phyloP scores from a whole-genome alignment of 2,329 filamentous ascomycete genomes.

The Fusarium beomiforme region DNA sequence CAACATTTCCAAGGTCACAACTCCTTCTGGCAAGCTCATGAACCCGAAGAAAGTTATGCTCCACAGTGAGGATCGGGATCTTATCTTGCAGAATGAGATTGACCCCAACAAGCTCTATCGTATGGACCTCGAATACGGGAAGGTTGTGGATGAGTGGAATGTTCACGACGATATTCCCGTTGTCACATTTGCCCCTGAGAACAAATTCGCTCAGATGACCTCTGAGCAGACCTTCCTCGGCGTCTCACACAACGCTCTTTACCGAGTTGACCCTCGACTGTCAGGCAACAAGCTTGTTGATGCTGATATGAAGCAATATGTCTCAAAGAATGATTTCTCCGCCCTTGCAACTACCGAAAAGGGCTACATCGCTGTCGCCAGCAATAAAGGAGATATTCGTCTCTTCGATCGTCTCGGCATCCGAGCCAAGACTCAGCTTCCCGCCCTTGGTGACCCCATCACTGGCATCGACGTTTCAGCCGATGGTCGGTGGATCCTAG shows the following conservation, averaged over 20 bases:
- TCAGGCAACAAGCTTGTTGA: constrained; percentile 93
- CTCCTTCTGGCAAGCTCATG: constrained; percentile 86
- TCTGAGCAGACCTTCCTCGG: constrained; percentile 94
- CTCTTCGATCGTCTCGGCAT: constrained; percentile 96
- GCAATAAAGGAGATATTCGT: constrained; percentile 96
- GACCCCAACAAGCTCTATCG: constrained; percentile 93
- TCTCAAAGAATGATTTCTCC: constrained; percentile 97
- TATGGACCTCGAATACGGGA: constrained; percentile 98
- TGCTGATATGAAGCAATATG: constrained; percentile 92
- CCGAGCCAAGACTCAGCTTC: constrained; percentile 96
- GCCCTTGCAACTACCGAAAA: constrained; percentile 94
- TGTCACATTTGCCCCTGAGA: constrained; percentile 91
- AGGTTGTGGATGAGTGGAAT: constrained; percentile 99
- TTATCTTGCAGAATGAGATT: constrained; percentile 84
- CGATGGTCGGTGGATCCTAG: constrained; percentile 94
- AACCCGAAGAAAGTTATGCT: constrained; percentile 97
- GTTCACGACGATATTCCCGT: constrained; percentile 96
- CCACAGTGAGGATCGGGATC: constrained; percentile 87
- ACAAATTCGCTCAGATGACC: constrained; percentile 98
- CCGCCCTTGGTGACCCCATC: constrained; percentile 93
- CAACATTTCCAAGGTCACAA: constrained; percentile 95
- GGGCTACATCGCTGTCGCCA: constrained; percentile 95
- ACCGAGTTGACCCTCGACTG: constrained; percentile 91
- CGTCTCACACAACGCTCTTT: constrained; percentile 91
- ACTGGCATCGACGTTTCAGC: constrained; percentile 95